Conservation (phyloP, 257 asterid species). For the Gardenia jasminoides region DNA sequence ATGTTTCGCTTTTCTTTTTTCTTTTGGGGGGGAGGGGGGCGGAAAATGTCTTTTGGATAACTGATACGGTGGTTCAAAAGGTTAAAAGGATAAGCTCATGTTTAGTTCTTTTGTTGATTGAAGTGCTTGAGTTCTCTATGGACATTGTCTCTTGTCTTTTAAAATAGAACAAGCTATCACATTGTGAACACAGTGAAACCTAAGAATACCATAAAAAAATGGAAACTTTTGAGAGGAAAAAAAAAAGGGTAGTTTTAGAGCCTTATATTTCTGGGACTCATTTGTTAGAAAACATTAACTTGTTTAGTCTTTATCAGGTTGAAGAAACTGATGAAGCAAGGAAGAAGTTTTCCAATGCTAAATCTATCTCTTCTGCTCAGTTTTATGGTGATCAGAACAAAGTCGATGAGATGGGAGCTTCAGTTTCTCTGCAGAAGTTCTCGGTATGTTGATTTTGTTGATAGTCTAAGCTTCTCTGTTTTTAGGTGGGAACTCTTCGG, state of each 20-base stretch:
- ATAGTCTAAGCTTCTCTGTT: background rate
- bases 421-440: constrained; percentile 79
- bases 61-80: background rate
- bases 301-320: constrained; percentile 42
- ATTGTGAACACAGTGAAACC: background rate
- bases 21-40: too few relatives aligned
- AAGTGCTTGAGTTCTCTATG: background rate
- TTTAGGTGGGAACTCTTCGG: background rate
- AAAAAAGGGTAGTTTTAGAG: background rate
- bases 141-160: background rate
- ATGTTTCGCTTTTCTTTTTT: background rate
- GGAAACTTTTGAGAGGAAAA: background rate
- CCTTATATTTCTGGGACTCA: background rate
- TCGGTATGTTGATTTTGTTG: constrained; percentile 54
- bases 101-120: background rate
- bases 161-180: background rate
- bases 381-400: constrained; percentile 70
- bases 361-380: constrained; percentile 98
- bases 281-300: background rate
- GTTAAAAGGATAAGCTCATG: background rate
- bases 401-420: constrained; percentile 60
- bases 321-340: constrained; percentile 98
- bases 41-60: background rate
- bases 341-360: constrained; percentile 94
- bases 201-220: background rate